phyloP scores from a whole-genome alignment of 169 alveolate species.

The Plasmodium adleri region DNA sequence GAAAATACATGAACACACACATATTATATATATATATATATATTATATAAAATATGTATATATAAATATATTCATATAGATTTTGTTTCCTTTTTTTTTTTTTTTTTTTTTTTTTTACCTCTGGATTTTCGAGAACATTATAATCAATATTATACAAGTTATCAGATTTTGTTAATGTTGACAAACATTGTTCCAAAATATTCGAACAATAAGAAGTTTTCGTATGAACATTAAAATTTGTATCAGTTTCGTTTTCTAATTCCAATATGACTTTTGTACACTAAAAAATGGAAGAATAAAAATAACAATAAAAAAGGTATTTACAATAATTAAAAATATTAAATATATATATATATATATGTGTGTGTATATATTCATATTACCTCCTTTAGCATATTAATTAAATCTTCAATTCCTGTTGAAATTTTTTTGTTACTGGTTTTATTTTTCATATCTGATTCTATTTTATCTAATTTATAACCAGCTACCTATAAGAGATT shows the following conservation, averaged over 20 bases:
- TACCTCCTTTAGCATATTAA: conserved; percentile 75
- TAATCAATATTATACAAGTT: conserved; percentile 70
- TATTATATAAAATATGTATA: neutral
- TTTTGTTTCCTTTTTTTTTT: neutral
- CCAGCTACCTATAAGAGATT: conserved; percentile 29
- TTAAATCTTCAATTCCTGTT: conserved; percentile 67
- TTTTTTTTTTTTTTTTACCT: conserved; percentile 15
- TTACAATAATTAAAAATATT: neutral
- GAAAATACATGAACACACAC: neutral
- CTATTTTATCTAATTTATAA: conserved; percentile 52
- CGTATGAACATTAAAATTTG: conserved; percentile 64
- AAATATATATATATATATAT: neutral
- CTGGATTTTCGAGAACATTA: conserved; percentile 65
- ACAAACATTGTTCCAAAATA: conserved; percentile 57
- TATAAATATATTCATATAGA: neutral
- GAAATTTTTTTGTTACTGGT: conserved; percentile 46
- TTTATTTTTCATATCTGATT: conserved; percentile 44
- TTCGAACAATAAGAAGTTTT: conserved; percentile 50
- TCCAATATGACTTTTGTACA: conserved; percentile 67
- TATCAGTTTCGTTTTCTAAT: conserved; percentile 48
- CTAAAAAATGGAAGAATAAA: conserved; percentile 17
- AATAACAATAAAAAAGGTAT: conserved; percentile 6
- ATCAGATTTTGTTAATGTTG: conserved; percentile 66
- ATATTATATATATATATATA: neutral
- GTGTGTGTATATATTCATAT: neutral